Evolutionary conservation across 495 filamentous ascomycete genomes (phyloP), one percentile per base, ranked within the genome.

Genomic region (Lineolata rhizophorae): DNA sequence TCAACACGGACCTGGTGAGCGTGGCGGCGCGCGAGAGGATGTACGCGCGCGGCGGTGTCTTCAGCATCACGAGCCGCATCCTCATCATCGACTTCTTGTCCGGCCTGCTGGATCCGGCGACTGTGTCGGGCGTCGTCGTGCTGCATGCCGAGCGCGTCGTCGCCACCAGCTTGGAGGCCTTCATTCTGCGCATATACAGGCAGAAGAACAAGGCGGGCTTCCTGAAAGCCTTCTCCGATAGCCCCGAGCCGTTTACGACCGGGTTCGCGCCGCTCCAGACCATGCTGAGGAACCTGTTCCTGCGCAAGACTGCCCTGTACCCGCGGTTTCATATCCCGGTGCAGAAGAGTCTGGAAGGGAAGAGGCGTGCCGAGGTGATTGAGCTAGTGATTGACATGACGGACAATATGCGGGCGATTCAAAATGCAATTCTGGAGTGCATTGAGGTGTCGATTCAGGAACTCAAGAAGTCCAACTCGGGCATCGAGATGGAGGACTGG

Each of bases 361-460:
- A 65, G 43, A 76, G 80, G 50, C 92, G 90, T 47, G 84, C 87
- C 0, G 87, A 95, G 53, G 87, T 97, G 22, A 90, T 97, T 21
- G 87, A 97, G 45, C 60, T 95, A 8, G 85, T 93, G 46, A 76
- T 95, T n/a, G 72, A 79, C 18, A 94, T 97, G 85, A 90, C 82
- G 14, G 76, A 90, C 27, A 63, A 72, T 24, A 97, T 97, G 87
- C 67, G 63, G 31, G 70, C 82, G 20, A 93, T 95, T 19, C 87
- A 97, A 41, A 82, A 76, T 39, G 83, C 87, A 3, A 75, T 95
- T 29, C 69, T 97, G 48, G 87, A 94, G 49, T 95, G 90, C 49
- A 85, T 97, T 10, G 87, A 95, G 49, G 70, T 83, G 29, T 90
- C 81, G 39, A 84, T 97, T 40, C 64, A 71, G 18, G 90, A 97